Evolutionary conservation across 176 grass and related monocot genomes (phyloP), one percentile per base, ranked within the genome.

Genomic region (Rhynchospora breviuscula): DNA sequence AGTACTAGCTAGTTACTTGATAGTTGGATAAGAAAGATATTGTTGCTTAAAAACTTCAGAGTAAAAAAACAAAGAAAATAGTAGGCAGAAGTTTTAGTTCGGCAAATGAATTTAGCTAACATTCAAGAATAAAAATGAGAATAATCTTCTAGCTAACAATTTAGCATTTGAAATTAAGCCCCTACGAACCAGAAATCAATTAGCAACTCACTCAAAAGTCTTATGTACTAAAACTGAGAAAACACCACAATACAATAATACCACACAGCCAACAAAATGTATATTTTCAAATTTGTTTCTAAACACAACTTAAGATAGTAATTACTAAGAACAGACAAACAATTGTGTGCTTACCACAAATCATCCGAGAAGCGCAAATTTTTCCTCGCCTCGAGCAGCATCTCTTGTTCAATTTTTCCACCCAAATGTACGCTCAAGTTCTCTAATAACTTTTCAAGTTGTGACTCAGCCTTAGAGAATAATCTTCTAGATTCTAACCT

Each of bases 401-500:
- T 64, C 58, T 73, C 19, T 59, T 85, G 33, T 21, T 85, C 87
- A 12, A 74, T 86, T 80, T 88, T 83, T 63, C 76, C 58, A 61
- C 84, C 75, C 61, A 84, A 23, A 85, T 70, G 56, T 17, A 18
- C 67, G 63, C 62, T 63, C 17, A 82, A 67, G 67, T 87, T 81
- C 29, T 88, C 84, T 81, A 88, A 59, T 78, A 81, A 81, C 74
- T 76, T 93, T 35, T 95, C 80, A 84, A 90, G 79, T 81, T 93
- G 51, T 45, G 75, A 65, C 71, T 79, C 82, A 83, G 81, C 46
- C 82, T 62, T 63, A 66, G 65, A 81, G 47, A 84, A 77, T 51
- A 83, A 87, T 68, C 53, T 67, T 84, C 83, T 86, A 86, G 81
- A 25, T 84, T 80, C 82, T 79, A 79, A 69, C 84, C 80, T 23